Percentiles rank a stretch among this genome's conserved stretches.
Evolutionary conservation across 2,329 filamentous ascomycete genomes (phyloP).

Genomic region (Claviceps sp.): DNA sequence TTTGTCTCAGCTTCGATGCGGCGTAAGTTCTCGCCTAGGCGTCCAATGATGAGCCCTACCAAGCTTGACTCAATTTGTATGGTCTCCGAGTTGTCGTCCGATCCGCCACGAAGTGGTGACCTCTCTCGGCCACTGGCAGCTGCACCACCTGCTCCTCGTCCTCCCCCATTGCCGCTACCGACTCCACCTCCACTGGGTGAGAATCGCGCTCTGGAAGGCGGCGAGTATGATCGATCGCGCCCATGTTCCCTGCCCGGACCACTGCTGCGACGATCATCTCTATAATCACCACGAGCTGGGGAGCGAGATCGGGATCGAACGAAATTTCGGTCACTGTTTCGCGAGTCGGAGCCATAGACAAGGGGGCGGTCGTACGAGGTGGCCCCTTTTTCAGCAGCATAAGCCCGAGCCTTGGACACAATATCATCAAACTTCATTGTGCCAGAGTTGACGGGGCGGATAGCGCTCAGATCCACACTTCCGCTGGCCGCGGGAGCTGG

Average conservation of each 20-base stretch:
- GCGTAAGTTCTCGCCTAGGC: slow-evolving; percentile 77
- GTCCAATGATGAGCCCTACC: slow-evolving; percentile 81
- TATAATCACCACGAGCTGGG: slow-evolving; percentile 55
- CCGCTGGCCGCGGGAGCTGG: slow-evolving; percentile 62
- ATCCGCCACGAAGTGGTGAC: slow-evolving; percentile 37
- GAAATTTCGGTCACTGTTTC: slow-evolving; percentile 36
- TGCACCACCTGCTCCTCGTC: slow-evolving; percentile 16
- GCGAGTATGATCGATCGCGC: slow-evolving; percentile 63
- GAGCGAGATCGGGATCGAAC: slow-evolving; percentile 61
- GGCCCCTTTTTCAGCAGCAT: slow-evolving; percentile 67
- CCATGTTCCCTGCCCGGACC: slow-evolving; percentile 32
- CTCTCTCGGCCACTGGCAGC: slow-evolving; percentile 38
- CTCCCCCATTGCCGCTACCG: slow-evolving; percentile 22
- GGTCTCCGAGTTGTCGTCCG: slow-evolving; percentile 61
- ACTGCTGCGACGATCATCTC: slow-evolving; percentile 68
- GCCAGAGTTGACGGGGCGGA: slow-evolving; percentile 67
- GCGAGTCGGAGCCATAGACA: slow-evolving; percentile 27
- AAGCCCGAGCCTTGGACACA: slow-evolving; percentile 71
- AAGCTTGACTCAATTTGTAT: slow-evolving; percentile 78
- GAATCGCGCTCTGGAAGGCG: slow-evolving; percentile 44
- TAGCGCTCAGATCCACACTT: slow-evolving; percentile 65
- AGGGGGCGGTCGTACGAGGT: slow-evolving; percentile 45
- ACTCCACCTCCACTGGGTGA: slow-evolving; percentile 41
- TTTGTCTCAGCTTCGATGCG: slow-evolving; percentile 72
- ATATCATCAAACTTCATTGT: slow-evolving; percentile 75